Conservation (phyloP, 306 rosid species). For the Hippophae gyantsensis region DNA sequence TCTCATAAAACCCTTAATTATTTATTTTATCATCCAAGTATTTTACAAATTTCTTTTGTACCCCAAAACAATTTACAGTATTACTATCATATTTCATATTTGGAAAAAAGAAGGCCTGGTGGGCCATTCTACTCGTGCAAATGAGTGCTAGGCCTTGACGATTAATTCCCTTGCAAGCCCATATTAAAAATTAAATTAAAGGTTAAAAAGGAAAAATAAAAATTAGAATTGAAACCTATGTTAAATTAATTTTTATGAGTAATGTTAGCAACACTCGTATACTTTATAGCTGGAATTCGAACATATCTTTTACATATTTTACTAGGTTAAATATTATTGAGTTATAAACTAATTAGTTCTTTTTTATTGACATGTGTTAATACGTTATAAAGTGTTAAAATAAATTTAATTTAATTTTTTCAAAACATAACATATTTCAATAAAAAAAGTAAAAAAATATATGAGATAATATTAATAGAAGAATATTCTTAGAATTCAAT, state of each 20-base stretch:
- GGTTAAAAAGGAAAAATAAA: not conserved
- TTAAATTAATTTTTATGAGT: not conserved
- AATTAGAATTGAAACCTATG: not conserved
- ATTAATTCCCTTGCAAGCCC: conserved; percentile 24
- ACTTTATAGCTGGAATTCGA: too few species aligned
- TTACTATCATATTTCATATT: conserved; percentile 27
- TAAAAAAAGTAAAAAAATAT: too few species aligned
- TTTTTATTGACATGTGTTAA: too few species aligned
- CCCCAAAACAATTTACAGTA: conserved; percentile 18
- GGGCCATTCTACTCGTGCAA: conserved; percentile 82
- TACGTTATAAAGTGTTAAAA: too few species aligned
- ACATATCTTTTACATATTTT: too few species aligned
- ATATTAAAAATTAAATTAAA: not conserved
- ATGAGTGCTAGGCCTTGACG: conserved; percentile 52
- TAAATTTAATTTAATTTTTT: too few species aligned
- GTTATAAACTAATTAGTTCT: too few species aligned
- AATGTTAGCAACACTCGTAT: not conserved
- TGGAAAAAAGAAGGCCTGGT: conserved; percentile 23
- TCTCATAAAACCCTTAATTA: conserved; percentile 2
- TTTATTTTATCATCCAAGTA: not conserved
- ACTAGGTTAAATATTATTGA: too few species aligned
- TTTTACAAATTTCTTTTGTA: not conserved
- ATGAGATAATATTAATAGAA: too few species aligned
- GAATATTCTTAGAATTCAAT: too few species aligned
- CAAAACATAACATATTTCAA: too few species aligned